Percentiles rank a stretch among this genome's conserved stretches.
phyloP scores from a whole-genome alignment of 768 basidiomycete genomes.

The Boletus insuetus region DNA sequence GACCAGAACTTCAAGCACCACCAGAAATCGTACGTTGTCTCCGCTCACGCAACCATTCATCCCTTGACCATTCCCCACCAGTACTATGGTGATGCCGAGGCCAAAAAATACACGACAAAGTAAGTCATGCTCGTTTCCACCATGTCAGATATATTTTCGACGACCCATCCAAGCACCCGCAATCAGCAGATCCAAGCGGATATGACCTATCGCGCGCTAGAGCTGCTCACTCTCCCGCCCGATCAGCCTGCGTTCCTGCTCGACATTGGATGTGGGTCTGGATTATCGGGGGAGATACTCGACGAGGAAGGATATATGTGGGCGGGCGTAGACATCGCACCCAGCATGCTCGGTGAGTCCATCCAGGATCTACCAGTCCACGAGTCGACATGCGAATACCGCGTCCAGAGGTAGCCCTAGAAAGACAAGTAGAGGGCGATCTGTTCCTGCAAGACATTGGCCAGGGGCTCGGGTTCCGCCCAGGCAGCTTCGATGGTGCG shows the following conservation, averaged over 20 bases:
- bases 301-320: conserved; percentile 93
- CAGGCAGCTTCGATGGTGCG: conserved; percentile 96
- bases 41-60: too few relatives aligned
- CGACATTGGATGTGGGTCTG: conserved; percentile 98
- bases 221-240: conserved; percentile 79
- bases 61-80: conserved; percentile 30
- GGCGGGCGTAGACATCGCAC: conserved; percentile 92
- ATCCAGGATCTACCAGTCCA: background rate
- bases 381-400: background rate
- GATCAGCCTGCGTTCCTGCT: conserved; percentile 82
- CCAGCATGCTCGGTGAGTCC: conserved; percentile 89
- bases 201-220: conserved; percentile 95
- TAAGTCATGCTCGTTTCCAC: conserved; percentile 34
- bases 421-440: conserved; percentile 94
- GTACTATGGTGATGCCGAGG: conserved; percentile 97
- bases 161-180: conserved; percentile 61
- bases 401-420: conserved; percentile 83
- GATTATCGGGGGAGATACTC: conserved; percentile 92
- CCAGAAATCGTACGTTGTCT: conserved; percentile 75
- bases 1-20: conserved; percentile 85
- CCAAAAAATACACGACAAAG: conserved; percentile 97
- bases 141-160: background rate
- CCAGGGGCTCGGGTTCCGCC: conserved; percentile 95
- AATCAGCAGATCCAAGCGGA: conserved; percentile 96
- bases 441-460: conserved; percentile 97